Conservation (phyloP, 2,329 filamentous ascomycete species). For the Aurifilum marmelostoma region DNA sequence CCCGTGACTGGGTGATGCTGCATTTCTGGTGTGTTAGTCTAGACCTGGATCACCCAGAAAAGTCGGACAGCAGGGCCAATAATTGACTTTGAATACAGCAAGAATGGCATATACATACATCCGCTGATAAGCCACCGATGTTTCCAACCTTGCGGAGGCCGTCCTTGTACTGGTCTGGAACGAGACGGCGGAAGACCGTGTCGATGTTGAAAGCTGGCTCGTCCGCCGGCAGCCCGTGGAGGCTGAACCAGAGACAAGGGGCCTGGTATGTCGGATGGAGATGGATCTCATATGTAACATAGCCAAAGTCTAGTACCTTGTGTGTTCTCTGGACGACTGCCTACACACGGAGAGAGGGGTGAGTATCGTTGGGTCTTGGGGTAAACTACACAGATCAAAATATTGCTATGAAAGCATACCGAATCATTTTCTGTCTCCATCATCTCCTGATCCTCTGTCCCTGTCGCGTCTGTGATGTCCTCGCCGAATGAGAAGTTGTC, state of each 20-base stretch:
- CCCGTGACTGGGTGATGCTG: slow-evolving; percentile 84
- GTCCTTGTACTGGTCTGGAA: slow-evolving; percentile 67
- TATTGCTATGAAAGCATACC: slow-evolving; percentile 41
- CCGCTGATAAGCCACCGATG: slow-evolving; percentile 75
- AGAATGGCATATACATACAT: slow-evolving; percentile 58
- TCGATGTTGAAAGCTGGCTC: slow-evolving; percentile 66
- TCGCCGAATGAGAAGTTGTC: slow-evolving; percentile 48
- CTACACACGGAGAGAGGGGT: slow-evolving; percentile 36
- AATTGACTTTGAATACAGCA: slow-evolving; percentile 37
- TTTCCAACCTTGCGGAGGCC: slow-evolving; percentile 63
- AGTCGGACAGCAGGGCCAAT: slow-evolving; percentile 26
- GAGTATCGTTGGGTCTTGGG: neutral
- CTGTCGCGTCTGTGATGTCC: slow-evolving; percentile 27
- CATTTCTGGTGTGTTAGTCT: slow-evolving; percentile 49
- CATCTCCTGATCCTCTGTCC: slow-evolving; percentile 49
- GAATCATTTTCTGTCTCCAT: slow-evolving; percentile 56
- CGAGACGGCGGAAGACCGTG: slow-evolving; percentile 70
- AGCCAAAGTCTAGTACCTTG: slow-evolving; percentile 42
- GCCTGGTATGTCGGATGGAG: slow-evolving; percentile 75
- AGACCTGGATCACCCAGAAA: slow-evolving; percentile 32
- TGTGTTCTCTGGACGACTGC: slow-evolving; percentile 43
- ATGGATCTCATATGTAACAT: slow-evolving; percentile 73
- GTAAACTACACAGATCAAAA: neutral
- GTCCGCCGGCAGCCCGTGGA: slow-evolving; percentile 60
- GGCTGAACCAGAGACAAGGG: slow-evolving; percentile 75